phyloP scores from a whole-genome alignment of 805 yeast species.

The Metschnikowia dekortorum region DNA sequence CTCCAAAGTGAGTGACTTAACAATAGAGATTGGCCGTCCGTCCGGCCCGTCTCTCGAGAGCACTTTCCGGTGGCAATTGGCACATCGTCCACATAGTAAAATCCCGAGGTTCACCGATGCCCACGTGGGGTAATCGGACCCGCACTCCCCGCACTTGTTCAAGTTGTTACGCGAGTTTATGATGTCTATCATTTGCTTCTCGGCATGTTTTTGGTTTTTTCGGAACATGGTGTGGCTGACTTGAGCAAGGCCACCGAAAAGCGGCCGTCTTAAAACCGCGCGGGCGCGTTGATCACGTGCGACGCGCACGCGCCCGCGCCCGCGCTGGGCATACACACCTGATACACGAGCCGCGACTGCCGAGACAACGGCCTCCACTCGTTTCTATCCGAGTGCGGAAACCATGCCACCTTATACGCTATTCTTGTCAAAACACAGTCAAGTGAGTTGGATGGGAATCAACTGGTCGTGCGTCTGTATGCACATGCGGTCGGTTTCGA shows the following conservation, averaged over 20 bases:
- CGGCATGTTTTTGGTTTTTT: constrained; percentile 41
- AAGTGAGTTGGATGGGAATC: background rate
- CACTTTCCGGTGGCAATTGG: constrained; percentile 66
- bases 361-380: too few species aligned
- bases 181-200: constrained; percentile 52
- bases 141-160: constrained; percentile 80
- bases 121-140: constrained; percentile 61
- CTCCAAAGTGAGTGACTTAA: constrained; percentile 72
- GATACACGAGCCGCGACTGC: too few species aligned
- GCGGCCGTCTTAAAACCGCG: constrained; percentile 1
- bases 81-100: constrained; percentile 81
- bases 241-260: background rate
- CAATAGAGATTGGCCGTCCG: constrained; percentile 48
- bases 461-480: background rate
- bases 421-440: too few species aligned
- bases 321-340: too few species aligned
- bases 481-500: constrained; percentile 6
- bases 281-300: too few species aligned
- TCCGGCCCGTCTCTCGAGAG: constrained; percentile 37
- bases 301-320: too few species aligned
- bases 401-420: too few species aligned
- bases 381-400: too few species aligned
- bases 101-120: constrained; percentile 53
- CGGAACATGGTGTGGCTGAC: constrained; percentile 24
- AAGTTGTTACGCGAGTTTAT: constrained; percentile 55